Conservation (phyloP, 2,329 filamentous ascomycete genomes). For the Phyllosticta citriasiana region DNA sequence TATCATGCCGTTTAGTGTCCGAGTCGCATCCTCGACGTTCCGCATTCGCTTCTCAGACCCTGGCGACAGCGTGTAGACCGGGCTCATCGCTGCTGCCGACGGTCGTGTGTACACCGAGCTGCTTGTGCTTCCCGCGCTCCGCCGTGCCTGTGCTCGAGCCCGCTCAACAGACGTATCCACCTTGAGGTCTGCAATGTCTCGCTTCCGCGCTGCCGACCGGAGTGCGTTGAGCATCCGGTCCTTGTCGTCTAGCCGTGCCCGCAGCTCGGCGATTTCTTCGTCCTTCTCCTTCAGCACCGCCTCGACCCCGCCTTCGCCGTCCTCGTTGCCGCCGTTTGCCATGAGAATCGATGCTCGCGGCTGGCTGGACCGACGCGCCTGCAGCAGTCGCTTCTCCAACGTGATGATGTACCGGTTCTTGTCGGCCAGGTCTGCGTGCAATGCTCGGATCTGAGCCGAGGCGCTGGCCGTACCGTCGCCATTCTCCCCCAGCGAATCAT, state of each 20-base stretch:
- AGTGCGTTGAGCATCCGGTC: conserved; percentile 86
- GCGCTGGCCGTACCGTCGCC: conserved; percentile 78
- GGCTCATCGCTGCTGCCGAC: conserved; percentile 5
- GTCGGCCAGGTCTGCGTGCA: conserved; percentile 91
- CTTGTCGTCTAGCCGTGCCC: conserved; percentile 83
- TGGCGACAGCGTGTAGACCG: conserved; percentile 17
- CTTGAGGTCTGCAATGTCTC: conserved; percentile 63
- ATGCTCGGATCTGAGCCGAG: conserved; percentile 74
- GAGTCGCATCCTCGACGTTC: conserved; percentile 85
- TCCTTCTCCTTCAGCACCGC: conserved; percentile 78
- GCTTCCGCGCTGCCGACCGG: conserved; percentile 72
- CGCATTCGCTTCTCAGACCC: conserved; percentile 45
- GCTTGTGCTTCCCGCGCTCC: conserved; percentile 20
- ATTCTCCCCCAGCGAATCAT: conserved; percentile 60
- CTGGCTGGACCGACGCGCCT: conserved; percentile 82
- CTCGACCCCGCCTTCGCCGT: conserved; percentile 68
- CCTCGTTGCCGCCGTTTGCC: conserved; percentile 50
- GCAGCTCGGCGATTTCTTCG: conserved; percentile 82
- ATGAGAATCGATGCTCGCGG: conserved; percentile 74
- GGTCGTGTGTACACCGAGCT: conserved; percentile 14
- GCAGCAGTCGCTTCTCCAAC: conserved; percentile 80
- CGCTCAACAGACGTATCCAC: conserved; percentile 15
- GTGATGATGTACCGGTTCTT: conserved; percentile 96
- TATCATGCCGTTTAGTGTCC: conserved; percentile 94
- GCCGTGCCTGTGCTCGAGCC: conserved; percentile 25